A percentile compares a stretch with the other conserved stretches of the same genome.
Evolutionary conservation across 2,329 filamentous ascomycete species (phyloP).

Genomic region (Botryotinia narcissicola): DNA sequence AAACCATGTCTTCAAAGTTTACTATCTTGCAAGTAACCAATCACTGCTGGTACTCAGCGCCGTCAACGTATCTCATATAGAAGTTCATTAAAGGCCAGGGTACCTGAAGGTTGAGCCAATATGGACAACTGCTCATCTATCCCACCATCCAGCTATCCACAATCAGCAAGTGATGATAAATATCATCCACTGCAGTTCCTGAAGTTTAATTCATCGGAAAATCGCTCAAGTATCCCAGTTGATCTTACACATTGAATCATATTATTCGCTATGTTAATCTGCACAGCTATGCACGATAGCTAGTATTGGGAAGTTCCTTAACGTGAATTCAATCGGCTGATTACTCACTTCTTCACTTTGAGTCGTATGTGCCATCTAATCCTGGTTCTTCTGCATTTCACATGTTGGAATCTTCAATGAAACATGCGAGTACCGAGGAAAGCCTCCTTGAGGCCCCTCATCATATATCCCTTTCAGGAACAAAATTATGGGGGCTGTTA

Average conservation of each 20-base stretch:
- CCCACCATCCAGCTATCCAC: background rate
- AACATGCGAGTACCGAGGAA: background rate
- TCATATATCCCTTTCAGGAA: background rate
- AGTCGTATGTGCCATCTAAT: background rate
- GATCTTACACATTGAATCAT: background rate
- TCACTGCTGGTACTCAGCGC: no score
- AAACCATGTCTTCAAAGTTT: background rate
- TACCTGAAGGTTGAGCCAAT: background rate
- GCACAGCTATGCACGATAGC: background rate
- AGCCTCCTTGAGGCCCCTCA: background rate
- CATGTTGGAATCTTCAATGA: background rate
- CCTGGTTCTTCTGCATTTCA: background rate
- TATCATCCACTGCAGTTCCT: background rate
- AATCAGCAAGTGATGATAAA: background rate
- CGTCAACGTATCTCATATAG: background rate
- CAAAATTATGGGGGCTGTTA: background rate
- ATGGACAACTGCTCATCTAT: background rate
- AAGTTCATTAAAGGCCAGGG: background rate
- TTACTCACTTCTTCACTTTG: background rate
- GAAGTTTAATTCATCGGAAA: no score
- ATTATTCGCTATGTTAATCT: background rate
- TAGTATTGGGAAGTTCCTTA: constrained; percentile 7
- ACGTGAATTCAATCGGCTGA: background rate
- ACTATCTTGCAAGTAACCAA: background rate
- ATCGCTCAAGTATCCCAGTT: background rate